Percentiles rank a stretch among this genome's conserved stretches.
phyloP scores from a whole-genome alignment of 1,284 basidiomycete genomes.

The Ceratobasidium sp. region DNA sequence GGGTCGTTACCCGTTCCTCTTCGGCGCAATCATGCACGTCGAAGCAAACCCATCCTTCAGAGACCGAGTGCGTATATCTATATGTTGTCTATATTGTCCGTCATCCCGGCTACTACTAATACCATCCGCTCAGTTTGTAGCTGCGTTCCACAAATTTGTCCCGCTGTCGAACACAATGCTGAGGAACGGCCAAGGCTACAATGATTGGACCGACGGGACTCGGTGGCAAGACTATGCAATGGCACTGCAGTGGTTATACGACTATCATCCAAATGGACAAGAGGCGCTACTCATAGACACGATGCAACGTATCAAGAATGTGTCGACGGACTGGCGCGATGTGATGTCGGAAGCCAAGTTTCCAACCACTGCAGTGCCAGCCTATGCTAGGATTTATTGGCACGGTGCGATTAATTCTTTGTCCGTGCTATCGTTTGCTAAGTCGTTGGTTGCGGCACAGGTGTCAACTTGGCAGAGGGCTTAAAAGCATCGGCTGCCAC shows the following conservation, averaged over 20 bases:
- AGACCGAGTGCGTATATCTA: constrained; percentile 16
- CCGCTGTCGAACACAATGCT: constrained; percentile 39
- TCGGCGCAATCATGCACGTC: constrained; percentile 37
- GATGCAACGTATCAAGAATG: constrained; percentile 40
- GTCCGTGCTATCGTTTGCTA: background rate
- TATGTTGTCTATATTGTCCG: background rate
- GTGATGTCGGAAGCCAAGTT: constrained; percentile 38
- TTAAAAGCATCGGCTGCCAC: constrained; percentile 68
- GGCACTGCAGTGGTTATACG: constrained; percentile 40
- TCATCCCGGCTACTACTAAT: background rate
- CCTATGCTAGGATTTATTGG: constrained; percentile 29
- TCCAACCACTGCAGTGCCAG: constrained; percentile 21
- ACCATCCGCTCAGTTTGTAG: constrained; percentile 18
- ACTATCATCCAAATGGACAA: constrained; percentile 22
- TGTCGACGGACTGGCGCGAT: constrained; percentile 9
- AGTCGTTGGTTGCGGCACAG: background rate
- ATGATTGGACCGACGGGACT: constrained; percentile 35
- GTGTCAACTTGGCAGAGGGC: constrained; percentile 70
- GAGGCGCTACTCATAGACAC: constrained; percentile 30
- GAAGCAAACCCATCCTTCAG: constrained; percentile 37
- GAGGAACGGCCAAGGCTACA: constrained; percentile 21
- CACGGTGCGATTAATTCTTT: constrained; percentile 12
- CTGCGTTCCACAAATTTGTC: constrained; percentile 44
- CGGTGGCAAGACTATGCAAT: constrained; percentile 39
- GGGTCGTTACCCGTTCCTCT: constrained; percentile 42